These are phyloP conservation scores for Dendrobium huoshanense DNA, from an alignment of 106 monocot species.

Conservation along the genomic window DNA sequence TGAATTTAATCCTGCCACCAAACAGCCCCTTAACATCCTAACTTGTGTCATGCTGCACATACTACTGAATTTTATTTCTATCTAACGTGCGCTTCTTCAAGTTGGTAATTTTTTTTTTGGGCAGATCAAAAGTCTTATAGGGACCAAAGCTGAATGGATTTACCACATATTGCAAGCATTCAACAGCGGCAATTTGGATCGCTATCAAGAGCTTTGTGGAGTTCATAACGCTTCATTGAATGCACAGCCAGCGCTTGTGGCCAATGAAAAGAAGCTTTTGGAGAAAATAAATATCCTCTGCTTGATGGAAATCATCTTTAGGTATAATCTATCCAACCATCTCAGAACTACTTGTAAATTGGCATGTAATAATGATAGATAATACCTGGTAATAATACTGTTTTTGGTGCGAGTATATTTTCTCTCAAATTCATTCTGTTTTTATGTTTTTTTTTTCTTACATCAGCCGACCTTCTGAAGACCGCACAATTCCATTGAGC, in stretches of 20 bases:
- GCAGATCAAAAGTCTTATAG: conserved; percentile 87
- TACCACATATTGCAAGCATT: conserved; percentile 95
- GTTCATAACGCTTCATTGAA: conserved; percentile 87
- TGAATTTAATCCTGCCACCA: no score
- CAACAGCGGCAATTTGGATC: conserved; percentile 77
- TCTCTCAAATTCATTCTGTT: background rate
- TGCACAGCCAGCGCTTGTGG: conserved; percentile 82
- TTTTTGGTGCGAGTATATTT: background rate
- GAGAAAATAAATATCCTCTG: conserved; percentile 97
- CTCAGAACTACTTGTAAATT: background rate
- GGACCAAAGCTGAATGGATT: conserved; percentile 83
- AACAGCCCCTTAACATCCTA: background rate
- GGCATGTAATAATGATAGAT: background rate
- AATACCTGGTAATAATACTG: background rate
- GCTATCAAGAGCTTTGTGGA: conserved; percentile 81
- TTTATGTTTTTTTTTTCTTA: conserved; percentile 2
- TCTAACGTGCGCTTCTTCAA: background rate
- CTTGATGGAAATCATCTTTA: conserved; percentile 97
- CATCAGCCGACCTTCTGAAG: conserved; percentile 89
- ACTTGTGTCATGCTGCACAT: background rate
- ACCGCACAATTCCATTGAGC: conserved; percentile 82
- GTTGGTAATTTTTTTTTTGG: background rate
- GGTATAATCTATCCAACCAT: conserved; percentile 28
- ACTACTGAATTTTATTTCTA: background rate
- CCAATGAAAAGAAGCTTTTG: conserved; percentile 77